Evolutionary conservation across 129 eudicot genomes (phyloP).

Genomic region (Pittosporum tobira): DNA sequence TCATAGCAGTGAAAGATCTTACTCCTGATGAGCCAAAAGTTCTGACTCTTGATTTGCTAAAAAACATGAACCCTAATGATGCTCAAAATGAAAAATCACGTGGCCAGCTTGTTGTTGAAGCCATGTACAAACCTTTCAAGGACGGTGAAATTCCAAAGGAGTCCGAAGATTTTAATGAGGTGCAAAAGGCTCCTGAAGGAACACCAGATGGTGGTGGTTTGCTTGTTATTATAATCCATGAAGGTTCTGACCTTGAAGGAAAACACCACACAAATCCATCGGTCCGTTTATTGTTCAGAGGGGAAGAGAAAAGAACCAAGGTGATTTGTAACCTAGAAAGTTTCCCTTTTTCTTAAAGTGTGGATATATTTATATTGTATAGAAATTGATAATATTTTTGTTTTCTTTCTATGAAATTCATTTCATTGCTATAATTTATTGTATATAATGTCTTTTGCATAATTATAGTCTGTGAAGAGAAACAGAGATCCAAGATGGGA

Average conservation of each 20-base stretch:
- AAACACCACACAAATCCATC: constrained; percentile 93
- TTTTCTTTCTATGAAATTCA: no score
- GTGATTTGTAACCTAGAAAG: constrained; percentile 16
- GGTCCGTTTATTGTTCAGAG: constrained; percentile 61
- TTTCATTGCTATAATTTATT: not conserved
- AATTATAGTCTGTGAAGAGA: constrained; percentile 53
- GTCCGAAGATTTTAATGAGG: constrained; percentile 39
- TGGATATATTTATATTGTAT: not conserved
- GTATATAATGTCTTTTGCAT: not conserved
- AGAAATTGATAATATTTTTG: not conserved
- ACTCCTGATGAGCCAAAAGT: constrained; percentile 74
- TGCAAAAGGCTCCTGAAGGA: constrained; percentile 76
- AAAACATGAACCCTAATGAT: constrained; percentile 71
- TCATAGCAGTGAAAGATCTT: constrained; percentile 54
- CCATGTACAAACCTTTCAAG: constrained; percentile 60
- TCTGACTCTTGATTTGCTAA: constrained; percentile 51
- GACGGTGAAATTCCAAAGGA: constrained; percentile 38
- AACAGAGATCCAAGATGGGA: constrained; percentile 89
- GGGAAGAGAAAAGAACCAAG: constrained; percentile 84
- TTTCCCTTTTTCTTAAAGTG: not conserved
- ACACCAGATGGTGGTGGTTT: constrained; percentile 86
- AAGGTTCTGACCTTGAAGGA: constrained; percentile 92
- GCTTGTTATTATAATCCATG: constrained; percentile 77
- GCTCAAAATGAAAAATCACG: constrained; percentile 64
- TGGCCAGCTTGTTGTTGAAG: constrained; percentile 65